These are phyloP conservation scores for Aspergillus sp. DNA, from an alignment of 2,329 filamentous ascomycete species.

Conservation along the genomic window DNA sequence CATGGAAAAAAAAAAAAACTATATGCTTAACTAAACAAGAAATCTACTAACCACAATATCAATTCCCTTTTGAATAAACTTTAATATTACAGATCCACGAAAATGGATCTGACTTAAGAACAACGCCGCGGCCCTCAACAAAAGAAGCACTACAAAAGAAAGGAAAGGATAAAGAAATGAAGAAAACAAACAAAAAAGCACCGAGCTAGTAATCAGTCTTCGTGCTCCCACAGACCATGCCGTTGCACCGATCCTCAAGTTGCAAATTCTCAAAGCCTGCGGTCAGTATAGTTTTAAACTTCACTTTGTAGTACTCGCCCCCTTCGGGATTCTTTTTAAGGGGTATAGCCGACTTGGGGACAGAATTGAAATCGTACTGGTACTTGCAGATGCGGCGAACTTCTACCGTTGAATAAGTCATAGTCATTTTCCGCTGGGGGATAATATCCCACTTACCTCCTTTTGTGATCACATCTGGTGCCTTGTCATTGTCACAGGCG, in stretches of 20 bases:
- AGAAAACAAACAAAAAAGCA: no score
- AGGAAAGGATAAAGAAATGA: no score
- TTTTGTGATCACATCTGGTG: neutral
- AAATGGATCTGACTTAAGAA: no score
- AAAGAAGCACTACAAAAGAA: no score
- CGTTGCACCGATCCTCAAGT: conserved; percentile 25
- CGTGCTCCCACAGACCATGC: conserved; percentile 15
- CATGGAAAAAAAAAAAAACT: no score
- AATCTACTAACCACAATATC: no score
- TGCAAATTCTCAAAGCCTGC: conserved; percentile 19
- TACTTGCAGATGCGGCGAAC: conserved; percentile 12
- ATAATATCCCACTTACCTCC: neutral
- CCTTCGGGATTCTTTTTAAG: conserved; percentile 13
- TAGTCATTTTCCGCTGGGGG: neutral
- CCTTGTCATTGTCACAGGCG: neutral
- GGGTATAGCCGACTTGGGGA: conserved; percentile 13
- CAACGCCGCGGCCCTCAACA: no score
- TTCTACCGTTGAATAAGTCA: neutral
- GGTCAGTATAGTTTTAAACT: conserved; percentile 12
- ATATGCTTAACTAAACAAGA: no score
- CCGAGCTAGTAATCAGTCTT: no score
- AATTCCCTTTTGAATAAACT: no score
- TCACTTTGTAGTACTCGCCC: conserved; percentile 7
- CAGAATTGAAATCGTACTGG: conserved; percentile 12
- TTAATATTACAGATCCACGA: no score